phyloP scores from a whole-genome alignment of 129 eudicot genomes.

The Lonicera japonica region DNA sequence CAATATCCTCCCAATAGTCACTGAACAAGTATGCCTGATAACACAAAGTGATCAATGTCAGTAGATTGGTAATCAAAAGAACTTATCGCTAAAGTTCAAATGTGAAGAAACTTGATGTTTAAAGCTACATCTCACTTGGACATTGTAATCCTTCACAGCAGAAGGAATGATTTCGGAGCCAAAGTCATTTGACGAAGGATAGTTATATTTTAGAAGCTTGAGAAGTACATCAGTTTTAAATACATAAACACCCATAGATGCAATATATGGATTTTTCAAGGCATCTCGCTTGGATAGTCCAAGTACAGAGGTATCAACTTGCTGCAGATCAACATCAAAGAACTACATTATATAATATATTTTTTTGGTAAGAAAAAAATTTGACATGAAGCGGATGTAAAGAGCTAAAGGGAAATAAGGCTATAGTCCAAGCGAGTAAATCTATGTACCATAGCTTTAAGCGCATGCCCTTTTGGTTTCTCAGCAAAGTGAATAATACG shows the following conservation, averaged over 20 bases:
- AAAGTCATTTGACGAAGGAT: slow-evolving; percentile 78
- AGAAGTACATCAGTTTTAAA: slow-evolving; percentile 71
- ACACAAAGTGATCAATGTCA: neutral
- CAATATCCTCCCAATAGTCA: slow-evolving; percentile 97
- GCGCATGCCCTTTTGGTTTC: slow-evolving; percentile 76
- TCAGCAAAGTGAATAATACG: slow-evolving; percentile 67
- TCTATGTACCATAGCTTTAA: slow-evolving; percentile 58
- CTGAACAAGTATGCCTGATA: slow-evolving; percentile 71
- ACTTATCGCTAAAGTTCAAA: neutral
- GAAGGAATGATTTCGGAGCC: slow-evolving; percentile 90
- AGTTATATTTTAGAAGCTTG: slow-evolving; percentile 46
- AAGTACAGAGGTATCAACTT: slow-evolving; percentile 77
- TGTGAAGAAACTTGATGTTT: no score
- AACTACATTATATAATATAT: no score
- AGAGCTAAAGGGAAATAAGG: neutral
- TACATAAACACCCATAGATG: slow-evolving; percentile 93
- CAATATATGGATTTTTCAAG: slow-evolving; percentile 56
- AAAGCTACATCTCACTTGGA: slow-evolving; percentile 47
- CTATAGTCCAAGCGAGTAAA: neutral
- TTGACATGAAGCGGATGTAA: neutral
- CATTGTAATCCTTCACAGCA: slow-evolving; percentile 75
- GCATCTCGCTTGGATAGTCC: slow-evolving; percentile 68
- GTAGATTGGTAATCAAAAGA: no score
- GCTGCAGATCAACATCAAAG: slow-evolving; percentile 35
- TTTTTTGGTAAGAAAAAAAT: neutral